phyloP scores from a whole-genome alignment of 768 basidiomycete genomes.

The Serendipita sp. region DNA sequence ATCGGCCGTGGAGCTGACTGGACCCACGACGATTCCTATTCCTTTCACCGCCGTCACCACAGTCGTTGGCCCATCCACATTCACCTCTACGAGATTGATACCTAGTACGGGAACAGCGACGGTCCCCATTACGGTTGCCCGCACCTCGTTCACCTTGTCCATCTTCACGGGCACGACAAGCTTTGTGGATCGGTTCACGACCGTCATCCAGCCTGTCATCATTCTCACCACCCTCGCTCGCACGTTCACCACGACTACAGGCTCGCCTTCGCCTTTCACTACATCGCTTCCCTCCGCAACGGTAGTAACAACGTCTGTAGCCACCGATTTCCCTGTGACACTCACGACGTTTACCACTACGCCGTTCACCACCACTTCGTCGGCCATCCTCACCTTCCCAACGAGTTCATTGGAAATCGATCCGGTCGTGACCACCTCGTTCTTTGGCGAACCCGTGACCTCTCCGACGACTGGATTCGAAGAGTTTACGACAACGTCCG shows the following conservation, averaged over 20 bases:
- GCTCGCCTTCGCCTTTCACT: not conserved
- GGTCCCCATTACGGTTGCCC: not conserved
- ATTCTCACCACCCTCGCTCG: not conserved
- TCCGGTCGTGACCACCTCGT: not conserved
- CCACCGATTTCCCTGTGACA: not conserved
- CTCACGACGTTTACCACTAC: not conserved
- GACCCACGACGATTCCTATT: not conserved
- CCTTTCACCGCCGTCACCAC: not conserved
- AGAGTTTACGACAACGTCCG: not conserved
- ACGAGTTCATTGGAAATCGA: not conserved
- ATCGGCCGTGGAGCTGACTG: not conserved
- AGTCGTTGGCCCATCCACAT: not conserved
- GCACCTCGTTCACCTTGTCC: not conserved
- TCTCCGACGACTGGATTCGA: not conserved
- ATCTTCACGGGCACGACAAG: conserved; percentile 2
- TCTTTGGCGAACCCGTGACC: not conserved
- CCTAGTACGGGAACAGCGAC: not conserved
- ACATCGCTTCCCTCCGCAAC: not conserved
- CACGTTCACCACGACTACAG: not conserved
- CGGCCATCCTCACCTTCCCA: not conserved
- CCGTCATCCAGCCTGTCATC: not conserved
- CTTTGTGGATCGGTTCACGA: not conserved
- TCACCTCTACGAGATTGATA: not conserved
- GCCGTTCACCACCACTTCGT: not conserved
- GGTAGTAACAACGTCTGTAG: not conserved